phyloP scores from a whole-genome alignment of 2,329 filamentous ascomycete species.

The Cladosporium sp. region DNA sequence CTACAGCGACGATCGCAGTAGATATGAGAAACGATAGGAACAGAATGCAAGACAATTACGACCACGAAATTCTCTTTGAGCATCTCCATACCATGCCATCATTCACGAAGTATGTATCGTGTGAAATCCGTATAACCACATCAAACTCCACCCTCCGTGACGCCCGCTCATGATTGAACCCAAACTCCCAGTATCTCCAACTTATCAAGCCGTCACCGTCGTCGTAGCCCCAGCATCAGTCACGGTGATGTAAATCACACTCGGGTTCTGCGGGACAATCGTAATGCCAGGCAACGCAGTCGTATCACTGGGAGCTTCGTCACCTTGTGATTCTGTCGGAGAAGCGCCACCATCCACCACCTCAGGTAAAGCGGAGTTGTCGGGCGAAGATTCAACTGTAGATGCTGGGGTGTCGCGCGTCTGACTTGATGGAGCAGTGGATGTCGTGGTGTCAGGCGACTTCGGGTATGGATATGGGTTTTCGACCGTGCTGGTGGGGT shows the following conservation, averaged over 20 bases:
- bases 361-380: neutral
- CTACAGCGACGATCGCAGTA: too few species aligned
- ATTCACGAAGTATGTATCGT: too few species aligned
- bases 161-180: too few species aligned
- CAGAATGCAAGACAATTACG: too few species aligned
- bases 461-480: neutral
- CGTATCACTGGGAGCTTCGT: neutral
- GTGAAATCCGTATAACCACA: too few species aligned
- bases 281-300: constrained; percentile 5
- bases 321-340: neutral
- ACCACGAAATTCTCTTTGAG: too few species aligned
- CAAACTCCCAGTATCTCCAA: too few species aligned
- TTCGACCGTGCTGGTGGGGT: neutral
- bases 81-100: too few species aligned
- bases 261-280: constrained; percentile 8
- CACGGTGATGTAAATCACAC: constrained; percentile 12
- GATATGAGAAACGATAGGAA: too few species aligned
- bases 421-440: neutral
- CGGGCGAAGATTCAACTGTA: neutral
- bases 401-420: neutral
- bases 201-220: constrained; percentile 11
- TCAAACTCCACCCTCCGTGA: too few species aligned
- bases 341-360: neutral
- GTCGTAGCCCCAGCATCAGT: constrained; percentile 13
- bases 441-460: neutral